Evolutionary conservation across 306 rosid genomes (phyloP).

Genomic region (Inga leiocalycina): DNA sequence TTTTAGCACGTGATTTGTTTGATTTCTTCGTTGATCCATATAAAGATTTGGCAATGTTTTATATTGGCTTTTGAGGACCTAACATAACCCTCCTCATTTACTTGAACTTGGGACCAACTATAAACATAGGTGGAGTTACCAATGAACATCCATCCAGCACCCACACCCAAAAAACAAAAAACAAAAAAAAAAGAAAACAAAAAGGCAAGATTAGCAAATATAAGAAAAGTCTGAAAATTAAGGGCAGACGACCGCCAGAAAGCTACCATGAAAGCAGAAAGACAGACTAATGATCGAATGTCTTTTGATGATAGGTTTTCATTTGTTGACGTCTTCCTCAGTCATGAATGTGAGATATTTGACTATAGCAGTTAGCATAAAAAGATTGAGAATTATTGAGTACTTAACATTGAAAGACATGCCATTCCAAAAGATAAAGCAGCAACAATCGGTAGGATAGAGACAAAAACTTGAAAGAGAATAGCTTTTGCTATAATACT

Average conservation of each 20-base stretch:
- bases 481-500: not conserved
- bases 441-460: not conserved
- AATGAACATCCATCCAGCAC: no score
- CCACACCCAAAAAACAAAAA: no score
- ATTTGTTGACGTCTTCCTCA: not conserved
- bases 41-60: no score
- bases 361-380: not conserved
- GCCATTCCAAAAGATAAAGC: not conserved
- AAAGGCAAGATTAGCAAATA: no score
- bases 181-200: no score
- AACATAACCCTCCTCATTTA: no score
- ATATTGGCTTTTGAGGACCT: no score
- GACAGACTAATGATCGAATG: not conserved
- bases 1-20: no score
- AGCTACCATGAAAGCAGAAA: not conserved
- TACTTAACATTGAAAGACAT: not conserved
- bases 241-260: not conserved
- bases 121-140: no score
- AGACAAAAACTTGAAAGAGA: not conserved
- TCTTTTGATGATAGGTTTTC: not conserved
- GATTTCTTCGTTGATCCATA: no score
- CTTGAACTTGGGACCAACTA: no score
- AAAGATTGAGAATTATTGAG: not conserved
- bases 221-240: no score
- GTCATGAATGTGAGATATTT: not conserved